These are phyloP conservation scores for Phoenix dactylifera DNA, from an alignment of 176 grass and related monocot species.

Conservation along the genomic window DNA sequence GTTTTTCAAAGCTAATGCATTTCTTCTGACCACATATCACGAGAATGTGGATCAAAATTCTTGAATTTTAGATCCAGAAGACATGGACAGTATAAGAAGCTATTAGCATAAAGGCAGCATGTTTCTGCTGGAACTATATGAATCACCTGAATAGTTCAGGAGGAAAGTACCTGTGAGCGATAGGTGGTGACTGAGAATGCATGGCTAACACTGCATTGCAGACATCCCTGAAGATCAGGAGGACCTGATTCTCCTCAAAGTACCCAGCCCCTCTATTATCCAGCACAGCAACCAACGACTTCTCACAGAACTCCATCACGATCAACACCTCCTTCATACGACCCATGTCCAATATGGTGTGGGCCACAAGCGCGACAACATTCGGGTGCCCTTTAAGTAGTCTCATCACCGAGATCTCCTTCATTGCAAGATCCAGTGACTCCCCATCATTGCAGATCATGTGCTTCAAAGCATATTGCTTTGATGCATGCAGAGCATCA, in stretches of 20 bases:
- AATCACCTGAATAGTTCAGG: neutral
- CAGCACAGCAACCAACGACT: slow-evolving; percentile 51
- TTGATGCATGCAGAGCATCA: slow-evolving; percentile 39
- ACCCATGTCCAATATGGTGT: slow-evolving; percentile 71
- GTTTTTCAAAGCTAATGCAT: too few relatives aligned
- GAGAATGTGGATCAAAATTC: too few relatives aligned
- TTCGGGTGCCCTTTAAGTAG: slow-evolving; percentile 63
- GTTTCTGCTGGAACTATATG: neutral
- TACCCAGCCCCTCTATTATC: slow-evolving; percentile 63
- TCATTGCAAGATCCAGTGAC: slow-evolving; percentile 56
- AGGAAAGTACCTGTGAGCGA: slow-evolving; percentile 60
- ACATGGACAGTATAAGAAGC: neutral
- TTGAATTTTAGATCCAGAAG: too few relatives aligned
- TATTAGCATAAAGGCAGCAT: neutral
- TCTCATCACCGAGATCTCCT: slow-evolving; percentile 72
- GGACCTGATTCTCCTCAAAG: slow-evolving; percentile 61
- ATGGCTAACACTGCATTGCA: slow-evolving; percentile 80
- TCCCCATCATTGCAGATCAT: slow-evolving; percentile 74
- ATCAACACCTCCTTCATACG: slow-evolving; percentile 64
- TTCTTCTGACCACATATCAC: too few relatives aligned
- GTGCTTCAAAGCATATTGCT: slow-evolving; percentile 66
- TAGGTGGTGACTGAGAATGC: slow-evolving; percentile 66
- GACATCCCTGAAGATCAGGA: slow-evolving; percentile 69
- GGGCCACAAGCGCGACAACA: slow-evolving; percentile 55
- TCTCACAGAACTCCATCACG: slow-evolving; percentile 74